Evolutionary conservation across 179 eudicot species (phyloP), one percentile per base, ranked within the genome.

Genomic region (Spinacia oleracea): DNA sequence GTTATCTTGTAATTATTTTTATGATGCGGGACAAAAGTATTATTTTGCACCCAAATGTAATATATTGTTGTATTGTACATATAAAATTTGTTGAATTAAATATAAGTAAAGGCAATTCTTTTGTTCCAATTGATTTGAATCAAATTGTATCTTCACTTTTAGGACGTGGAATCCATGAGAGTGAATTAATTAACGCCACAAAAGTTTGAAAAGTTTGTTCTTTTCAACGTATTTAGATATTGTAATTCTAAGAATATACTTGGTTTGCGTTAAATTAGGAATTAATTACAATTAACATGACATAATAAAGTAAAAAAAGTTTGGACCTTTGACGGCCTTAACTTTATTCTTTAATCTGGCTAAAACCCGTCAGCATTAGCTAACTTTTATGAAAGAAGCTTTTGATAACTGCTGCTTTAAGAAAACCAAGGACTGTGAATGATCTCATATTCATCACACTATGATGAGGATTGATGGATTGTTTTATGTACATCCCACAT

Each of bases 331-430:
- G 75, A 27, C 75, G 59, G 75, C 60, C 75, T 48, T 71, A 71
- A 50, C 75, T 71, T 71, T 71, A 50, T 29, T 29, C 60, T 50
- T 20, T 71, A 53, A 9, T 50, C 59, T 27, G 74, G 56, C 60
- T 29, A 70, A 29, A 62, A 27, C 29, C 60, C 75, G 75, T 71
- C 75, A 71, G 75, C 75, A 71, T 71, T 71, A 1, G 75, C 12
- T 16, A 71, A 71, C 75, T 71, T 71, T 71, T 11, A 20, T 48
- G 75, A 71, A 51, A 71, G 74, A 53, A 50, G 42, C 74, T 71
- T 71, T 71, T 48, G 60, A 29, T 71, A 71, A 51, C 75, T 50
- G 75, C 75, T 71, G 75, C 75, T 71, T 71, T 71, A 29, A 31
- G 75, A 11, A 70, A 42, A 21, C 58, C 9, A 45, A 70, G 56